These are phyloP conservation scores for Camelina sativa DNA, from an alignment of 345 rosid genomes.

Conservation along the genomic window DNA sequence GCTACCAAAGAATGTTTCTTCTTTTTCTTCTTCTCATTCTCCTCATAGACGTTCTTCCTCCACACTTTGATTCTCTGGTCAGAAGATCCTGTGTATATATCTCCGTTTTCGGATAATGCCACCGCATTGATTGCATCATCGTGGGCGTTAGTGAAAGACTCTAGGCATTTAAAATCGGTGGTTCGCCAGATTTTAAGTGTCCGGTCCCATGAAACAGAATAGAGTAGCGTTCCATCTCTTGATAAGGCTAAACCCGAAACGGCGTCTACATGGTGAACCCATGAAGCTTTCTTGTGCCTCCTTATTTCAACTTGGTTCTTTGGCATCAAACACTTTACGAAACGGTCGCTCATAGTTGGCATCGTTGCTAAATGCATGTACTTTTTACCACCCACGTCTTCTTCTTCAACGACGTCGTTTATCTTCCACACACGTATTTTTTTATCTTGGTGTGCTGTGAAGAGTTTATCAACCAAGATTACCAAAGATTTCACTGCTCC, in stretches of 20 bases:
- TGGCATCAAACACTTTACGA: slow-evolving; percentile 58
- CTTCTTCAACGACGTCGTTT: slow-evolving; percentile 41
- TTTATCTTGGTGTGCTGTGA: slow-evolving; percentile 94
- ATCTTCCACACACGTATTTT: slow-evolving; percentile 95
- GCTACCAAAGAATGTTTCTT: slow-evolving; percentile 56
- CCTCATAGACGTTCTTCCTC: slow-evolving; percentile 51
- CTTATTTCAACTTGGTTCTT: slow-evolving; percentile 71
- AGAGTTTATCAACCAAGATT: slow-evolving; percentile 67
- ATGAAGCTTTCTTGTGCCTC: slow-evolving; percentile 77
- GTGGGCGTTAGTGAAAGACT: slow-evolving; percentile 80
- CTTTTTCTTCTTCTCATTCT: slow-evolving; percentile 42
- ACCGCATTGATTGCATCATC: slow-evolving; percentile 88
- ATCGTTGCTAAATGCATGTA: slow-evolving; percentile 75
- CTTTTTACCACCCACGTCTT: slow-evolving; percentile 37
- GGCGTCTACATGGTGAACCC: slow-evolving; percentile 86
- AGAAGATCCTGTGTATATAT: slow-evolving; percentile 85
- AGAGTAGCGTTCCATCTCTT: slow-evolving; percentile 65
- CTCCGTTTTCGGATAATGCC: slow-evolving; percentile 60
- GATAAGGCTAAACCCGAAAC: slow-evolving; percentile 85
- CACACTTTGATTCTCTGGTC: slow-evolving; percentile 81
- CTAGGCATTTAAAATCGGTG: slow-evolving; percentile 75
- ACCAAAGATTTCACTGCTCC: slow-evolving; percentile 85
- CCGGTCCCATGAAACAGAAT: slow-evolving; percentile 95
- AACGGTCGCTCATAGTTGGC: slow-evolving; percentile 84
- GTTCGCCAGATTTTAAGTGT: slow-evolving; percentile 91